Evolutionary conservation across 495 filamentous ascomycete species (phyloP).

Genomic region (Bathelium albidoporum): DNA sequence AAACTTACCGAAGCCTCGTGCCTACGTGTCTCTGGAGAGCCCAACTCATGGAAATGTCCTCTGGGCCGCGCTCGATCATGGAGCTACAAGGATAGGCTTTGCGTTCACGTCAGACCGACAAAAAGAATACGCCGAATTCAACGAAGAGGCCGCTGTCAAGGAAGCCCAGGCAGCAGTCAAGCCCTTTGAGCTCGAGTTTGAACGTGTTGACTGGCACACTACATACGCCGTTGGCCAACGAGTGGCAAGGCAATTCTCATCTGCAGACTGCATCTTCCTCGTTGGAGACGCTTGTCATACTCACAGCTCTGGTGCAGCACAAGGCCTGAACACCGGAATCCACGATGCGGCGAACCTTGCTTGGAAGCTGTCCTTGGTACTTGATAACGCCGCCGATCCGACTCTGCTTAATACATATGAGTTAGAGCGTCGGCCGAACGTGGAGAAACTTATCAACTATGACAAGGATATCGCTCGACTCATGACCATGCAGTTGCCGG

Average conservation of each 20-base stretch:
- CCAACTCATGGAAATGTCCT: constrained; percentile 43
- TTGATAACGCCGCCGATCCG: constrained; percentile 29
- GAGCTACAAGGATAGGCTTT: constrained; percentile 42
- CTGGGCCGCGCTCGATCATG: constrained; percentile 42
- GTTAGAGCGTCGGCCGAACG: constrained; percentile 33
- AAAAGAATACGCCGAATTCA: constrained; percentile 32
- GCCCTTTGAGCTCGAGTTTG: constrained; percentile 38
- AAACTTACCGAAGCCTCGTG: constrained; percentile 40
- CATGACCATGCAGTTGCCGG: constrained; percentile 32
- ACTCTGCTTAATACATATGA: constrained; percentile 36
- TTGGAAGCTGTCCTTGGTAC: constrained; percentile 41
- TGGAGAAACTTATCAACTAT: constrained; percentile 34
- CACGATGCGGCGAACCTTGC: constrained; percentile 44
- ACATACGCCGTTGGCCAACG: constrained; percentile 47
- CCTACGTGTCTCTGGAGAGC: constrained; percentile 39
- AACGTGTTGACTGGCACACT: constrained; percentile 47
- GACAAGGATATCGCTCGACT: constrained; percentile 36
- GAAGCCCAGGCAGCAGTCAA: constrained; percentile 38
- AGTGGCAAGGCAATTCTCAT: constrained; percentile 37
- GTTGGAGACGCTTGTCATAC: constrained; percentile 45
- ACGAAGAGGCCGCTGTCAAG: constrained; percentile 31
- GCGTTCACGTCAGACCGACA: constrained; percentile 39
- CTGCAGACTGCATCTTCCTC: constrained; percentile 35
- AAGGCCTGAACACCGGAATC: constrained; percentile 46
- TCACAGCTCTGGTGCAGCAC: constrained; percentile 39